These are phyloP conservation scores for Silene latifolia DNA, from an alignment of 148 eudicot genomes.

Conservation along the genomic window DNA sequence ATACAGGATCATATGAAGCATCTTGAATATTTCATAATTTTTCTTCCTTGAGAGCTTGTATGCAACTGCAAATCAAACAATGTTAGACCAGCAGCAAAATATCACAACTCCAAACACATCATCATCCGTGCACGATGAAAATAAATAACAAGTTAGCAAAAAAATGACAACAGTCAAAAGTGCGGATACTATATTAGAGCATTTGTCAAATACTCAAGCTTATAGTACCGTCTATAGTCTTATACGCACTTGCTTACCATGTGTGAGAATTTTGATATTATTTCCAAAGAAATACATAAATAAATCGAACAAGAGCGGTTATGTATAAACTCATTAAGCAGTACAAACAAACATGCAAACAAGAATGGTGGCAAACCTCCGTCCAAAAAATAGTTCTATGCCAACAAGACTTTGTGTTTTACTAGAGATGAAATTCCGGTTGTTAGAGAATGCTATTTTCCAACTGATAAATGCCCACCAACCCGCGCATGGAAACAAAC, in stretches of 20 bases:
- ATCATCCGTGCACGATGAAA: neutral
- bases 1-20: conserved; percentile 74
- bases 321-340: neutral
- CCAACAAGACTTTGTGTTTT: neutral
- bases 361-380: neutral
- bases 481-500: neutral
- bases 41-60: conserved; percentile 80
- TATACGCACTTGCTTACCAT: no score
- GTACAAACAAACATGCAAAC: neutral
- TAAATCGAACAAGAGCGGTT: neutral
- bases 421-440: neutral
- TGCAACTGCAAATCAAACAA: conserved; percentile 45
- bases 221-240: neutral
- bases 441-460: neutral
- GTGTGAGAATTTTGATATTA: neutral
- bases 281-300: neutral
- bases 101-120: neutral
- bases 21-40: conserved; percentile 58
- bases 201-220: neutral
- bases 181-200: neutral
- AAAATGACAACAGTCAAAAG: neutral
- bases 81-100: conserved; percentile 1
- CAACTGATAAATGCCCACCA: neutral
- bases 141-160: neutral
- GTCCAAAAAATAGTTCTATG: neutral